These are phyloP conservation scores for Sungouiozyma intestinalis DNA, from an alignment of 805 yeast species.

Conservation along the genomic window DNA sequence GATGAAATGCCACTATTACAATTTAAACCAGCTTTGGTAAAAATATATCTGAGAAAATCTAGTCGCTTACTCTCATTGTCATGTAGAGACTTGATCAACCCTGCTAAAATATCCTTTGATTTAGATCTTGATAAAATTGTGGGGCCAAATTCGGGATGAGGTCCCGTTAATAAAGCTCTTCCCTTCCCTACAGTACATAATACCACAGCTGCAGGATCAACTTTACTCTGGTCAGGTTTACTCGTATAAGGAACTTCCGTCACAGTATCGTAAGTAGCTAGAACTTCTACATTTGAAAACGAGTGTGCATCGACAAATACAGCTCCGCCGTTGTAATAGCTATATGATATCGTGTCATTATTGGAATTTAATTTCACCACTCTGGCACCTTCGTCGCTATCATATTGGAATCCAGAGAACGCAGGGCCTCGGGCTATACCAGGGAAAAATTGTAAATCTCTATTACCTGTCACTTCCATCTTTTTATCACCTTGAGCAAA, in stretches of 20 bases:
- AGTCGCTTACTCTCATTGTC: conserved; percentile 39
- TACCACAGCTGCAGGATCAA: conserved; percentile 57
- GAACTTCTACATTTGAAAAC: conserved; percentile 50
- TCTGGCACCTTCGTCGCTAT: conserved; percentile 63
- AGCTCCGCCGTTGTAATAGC: conserved; percentile 85
- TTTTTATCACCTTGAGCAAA: conserved; percentile 65
- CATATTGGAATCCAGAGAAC: conserved; percentile 69
- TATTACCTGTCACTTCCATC: conserved; percentile 74
- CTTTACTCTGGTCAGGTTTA: conserved; percentile 16
- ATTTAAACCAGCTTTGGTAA: conserved; percentile 53
- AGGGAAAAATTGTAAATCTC: conserved; percentile 76
- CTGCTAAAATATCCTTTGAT: conserved; percentile 23
- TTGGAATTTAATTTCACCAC: conserved; percentile 41
- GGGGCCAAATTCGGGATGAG: conserved; percentile 83
- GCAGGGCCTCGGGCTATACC: conserved; percentile 80
- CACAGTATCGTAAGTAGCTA: conserved; percentile 56
- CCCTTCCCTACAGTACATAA: conserved; percentile 59
- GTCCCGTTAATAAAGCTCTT: conserved; percentile 63
- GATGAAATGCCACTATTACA: conserved; percentile 44
- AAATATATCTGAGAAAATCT: conserved; percentile 44
- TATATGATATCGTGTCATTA: conserved; percentile 21
- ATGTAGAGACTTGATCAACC: conserved; percentile 33
- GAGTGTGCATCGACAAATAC: conserved; percentile 67
- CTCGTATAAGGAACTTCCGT: conserved; percentile 38
- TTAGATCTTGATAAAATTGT: conserved; percentile 33